These are phyloP conservation scores for Beauveria medogensis DNA, from an alignment of 2,329 filamentous ascomycete genomes.

Conservation along the genomic window DNA sequence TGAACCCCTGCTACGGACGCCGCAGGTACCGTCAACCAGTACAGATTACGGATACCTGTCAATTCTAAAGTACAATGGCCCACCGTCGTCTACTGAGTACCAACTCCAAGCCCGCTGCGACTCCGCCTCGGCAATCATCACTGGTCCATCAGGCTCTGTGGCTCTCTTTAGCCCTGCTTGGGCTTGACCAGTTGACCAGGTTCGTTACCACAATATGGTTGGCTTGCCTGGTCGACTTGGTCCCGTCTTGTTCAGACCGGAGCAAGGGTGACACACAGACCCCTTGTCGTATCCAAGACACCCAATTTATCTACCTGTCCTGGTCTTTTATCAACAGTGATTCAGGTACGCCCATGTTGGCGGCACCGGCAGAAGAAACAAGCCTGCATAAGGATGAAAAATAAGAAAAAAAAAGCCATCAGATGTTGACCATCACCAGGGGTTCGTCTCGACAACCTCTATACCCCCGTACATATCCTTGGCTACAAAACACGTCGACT, in stretches of 20 bases:
- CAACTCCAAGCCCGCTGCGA: neutral
- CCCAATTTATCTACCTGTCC: slow-evolving; percentile 22
- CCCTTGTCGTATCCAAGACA: slow-evolving; percentile 24
- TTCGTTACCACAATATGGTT: neutral
- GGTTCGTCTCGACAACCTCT: slow-evolving; percentile 4
- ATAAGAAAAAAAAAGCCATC: neutral
- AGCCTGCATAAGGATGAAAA: slow-evolving; percentile 6
- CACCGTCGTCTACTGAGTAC: neutral
- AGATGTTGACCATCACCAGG: slow-evolving; percentile 5
- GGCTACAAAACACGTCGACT: slow-evolving; percentile 12
- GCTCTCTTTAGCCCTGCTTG: neutral
- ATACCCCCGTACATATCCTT: slow-evolving; percentile 6
- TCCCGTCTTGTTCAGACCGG: slow-evolving; percentile 5
- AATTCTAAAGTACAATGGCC: slow-evolving; percentile 9
- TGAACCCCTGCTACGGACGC: neutral
- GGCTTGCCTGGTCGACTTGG: neutral
- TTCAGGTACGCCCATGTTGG: slow-evolving; percentile 19
- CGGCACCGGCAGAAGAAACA: slow-evolving; percentile 8
- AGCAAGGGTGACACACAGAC: slow-evolving; percentile 26
- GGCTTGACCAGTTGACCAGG: neutral
- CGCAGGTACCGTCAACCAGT: slow-evolving; percentile 6
- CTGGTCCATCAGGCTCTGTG: neutral
- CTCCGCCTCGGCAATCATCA: slow-evolving; percentile 8
- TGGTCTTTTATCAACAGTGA: slow-evolving; percentile 19
- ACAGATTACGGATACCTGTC: neutral